These are phyloP conservation scores for Ceratocystis huliohia DNA, from an alignment of 2,329 filamentous ascomycete species.

Conservation along the genomic window DNA sequence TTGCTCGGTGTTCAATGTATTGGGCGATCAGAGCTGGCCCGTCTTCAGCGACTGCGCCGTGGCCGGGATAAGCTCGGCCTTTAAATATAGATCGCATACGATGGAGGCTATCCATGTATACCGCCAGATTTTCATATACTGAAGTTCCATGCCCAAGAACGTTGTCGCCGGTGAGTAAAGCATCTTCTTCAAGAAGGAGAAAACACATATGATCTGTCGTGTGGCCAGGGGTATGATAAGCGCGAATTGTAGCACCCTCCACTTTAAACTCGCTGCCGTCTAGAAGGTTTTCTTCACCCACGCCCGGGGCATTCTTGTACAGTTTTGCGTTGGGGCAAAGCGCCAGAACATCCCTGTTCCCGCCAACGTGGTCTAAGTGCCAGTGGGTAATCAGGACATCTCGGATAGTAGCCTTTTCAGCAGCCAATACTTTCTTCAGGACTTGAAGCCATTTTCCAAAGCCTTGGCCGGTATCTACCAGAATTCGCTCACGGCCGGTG, in stretches of 20 bases:
- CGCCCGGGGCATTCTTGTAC: conserved; percentile 47
- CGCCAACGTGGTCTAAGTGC: conserved; percentile 77
- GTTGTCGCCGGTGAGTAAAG: conserved; percentile 82
- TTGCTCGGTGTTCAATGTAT: conserved; percentile 69
- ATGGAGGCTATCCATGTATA: conserved; percentile 56
- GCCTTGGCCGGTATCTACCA: conserved; percentile 87
- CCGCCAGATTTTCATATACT: conserved; percentile 64
- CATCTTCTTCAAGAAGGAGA: conserved; percentile 61
- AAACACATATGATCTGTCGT: conserved; percentile 73
- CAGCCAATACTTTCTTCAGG: conserved; percentile 49
- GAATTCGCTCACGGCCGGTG: conserved; percentile 55
- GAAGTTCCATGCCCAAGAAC: conserved; percentile 77
- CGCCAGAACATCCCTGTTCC: conserved; percentile 54
- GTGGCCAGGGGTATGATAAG: conserved; percentile 53
- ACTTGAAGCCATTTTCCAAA: conserved; percentile 57
- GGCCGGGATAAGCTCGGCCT: conserved; percentile 72
- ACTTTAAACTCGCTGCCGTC: conserved; percentile 43
- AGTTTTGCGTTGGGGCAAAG: conserved; percentile 51
- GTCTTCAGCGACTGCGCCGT: conserved; percentile 66
- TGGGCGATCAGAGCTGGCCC: conserved; percentile 60
- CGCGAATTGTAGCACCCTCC: conserved; percentile 53
- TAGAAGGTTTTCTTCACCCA: conserved; percentile 34
- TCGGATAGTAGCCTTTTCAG: conserved; percentile 57
- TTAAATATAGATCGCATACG: conserved; percentile 51
- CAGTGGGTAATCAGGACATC: conserved; percentile 74